phyloP scores from a whole-genome alignment of 176 grass and related monocot species.

The Lolium rigidum region DNA sequence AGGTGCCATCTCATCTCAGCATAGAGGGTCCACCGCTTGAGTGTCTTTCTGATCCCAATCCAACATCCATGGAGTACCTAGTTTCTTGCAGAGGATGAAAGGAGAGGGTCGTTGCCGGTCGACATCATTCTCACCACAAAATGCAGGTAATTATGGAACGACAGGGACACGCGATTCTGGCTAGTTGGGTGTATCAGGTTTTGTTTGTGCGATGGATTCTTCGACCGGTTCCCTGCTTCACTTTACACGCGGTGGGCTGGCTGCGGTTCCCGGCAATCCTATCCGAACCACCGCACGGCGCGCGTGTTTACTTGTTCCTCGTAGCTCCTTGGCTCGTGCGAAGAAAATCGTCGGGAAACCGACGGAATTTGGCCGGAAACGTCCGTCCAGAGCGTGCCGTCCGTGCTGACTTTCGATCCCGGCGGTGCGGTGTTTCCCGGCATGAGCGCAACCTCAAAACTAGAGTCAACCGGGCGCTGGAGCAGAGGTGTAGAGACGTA shows the following conservation, averaged over 20 bases:
- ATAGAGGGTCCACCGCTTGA: too few relatives aligned
- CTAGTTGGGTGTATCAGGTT: neutral
- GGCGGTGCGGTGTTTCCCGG: conserved; percentile 33
- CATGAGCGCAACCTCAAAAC: neutral
- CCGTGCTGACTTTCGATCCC: conserved; percentile 8
- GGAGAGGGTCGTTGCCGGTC: neutral
- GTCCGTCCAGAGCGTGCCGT: neutral
- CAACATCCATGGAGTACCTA: neutral
- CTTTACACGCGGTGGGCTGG: conserved; percentile 11
- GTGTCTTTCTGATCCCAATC: too few relatives aligned
- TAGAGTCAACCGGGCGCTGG: too few relatives aligned
- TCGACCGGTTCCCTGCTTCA: neutral
- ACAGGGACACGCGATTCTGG: neutral
- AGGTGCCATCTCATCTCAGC: too few relatives aligned
- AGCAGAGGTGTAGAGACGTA: neutral
- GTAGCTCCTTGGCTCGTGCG: neutral
- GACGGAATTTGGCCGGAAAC: neutral
- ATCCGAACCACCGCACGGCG: too few relatives aligned
- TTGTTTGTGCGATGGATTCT: neutral
- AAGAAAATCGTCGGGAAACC: neutral
- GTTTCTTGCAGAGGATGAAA: neutral
- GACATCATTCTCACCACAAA: neutral
- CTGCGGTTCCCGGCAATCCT: neutral
- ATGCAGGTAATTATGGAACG: neutral
- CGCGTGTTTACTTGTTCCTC: too few relatives aligned